phyloP scores from a whole-genome alignment of 306 rosid species.

The Fragaria vesca region DNA sequence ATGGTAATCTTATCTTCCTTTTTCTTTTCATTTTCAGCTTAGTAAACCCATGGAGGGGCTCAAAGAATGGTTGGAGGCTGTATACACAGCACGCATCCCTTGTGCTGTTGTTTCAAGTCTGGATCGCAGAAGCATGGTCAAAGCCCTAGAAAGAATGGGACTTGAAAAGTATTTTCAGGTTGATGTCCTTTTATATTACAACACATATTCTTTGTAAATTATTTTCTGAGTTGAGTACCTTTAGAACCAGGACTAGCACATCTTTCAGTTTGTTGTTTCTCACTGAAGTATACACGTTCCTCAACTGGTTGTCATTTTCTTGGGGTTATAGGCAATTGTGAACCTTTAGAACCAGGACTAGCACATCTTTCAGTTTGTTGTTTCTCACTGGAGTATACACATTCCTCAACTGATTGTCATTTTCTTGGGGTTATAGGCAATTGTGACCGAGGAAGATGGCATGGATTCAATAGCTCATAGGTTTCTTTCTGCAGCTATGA shows the following conservation, averaged over 20 bases:
- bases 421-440: slow-evolving; percentile 59
- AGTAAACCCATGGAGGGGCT: slow-evolving; percentile 75
- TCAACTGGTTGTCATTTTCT: slow-evolving; percentile 25
- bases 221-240: not conserved
- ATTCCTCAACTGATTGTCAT: slow-evolving; percentile 16
- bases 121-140: slow-evolving; percentile 73
- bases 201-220: not conserved
- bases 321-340: not conserved
- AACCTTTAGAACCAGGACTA: slow-evolving; percentile 5
- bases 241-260: slow-evolving; percentile 11
- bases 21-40: slow-evolving; percentile 44
- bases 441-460: slow-evolving; percentile 92
- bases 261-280: slow-evolving; percentile 4
- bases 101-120: slow-evolving; percentile 96
- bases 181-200: slow-evolving; percentile 22
- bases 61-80: slow-evolving; percentile 94
- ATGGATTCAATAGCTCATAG: slow-evolving; percentile 99
- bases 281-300: not conserved
- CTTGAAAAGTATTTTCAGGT: slow-evolving; percentile 91
- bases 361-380: slow-evolving; percentile 15
- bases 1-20: not conserved
- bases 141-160: slow-evolving; percentile 70
- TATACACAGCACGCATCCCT: slow-evolving; percentile 81
- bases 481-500: slow-evolving; percentile 95
- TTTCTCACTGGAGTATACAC: not conserved